Percentiles rank a stretch among this genome's conserved stretches.
These are phyloP conservation scores for Triadica sebifera DNA, from an alignment of 345 rosid genomes.

Conservation along the genomic window DNA sequence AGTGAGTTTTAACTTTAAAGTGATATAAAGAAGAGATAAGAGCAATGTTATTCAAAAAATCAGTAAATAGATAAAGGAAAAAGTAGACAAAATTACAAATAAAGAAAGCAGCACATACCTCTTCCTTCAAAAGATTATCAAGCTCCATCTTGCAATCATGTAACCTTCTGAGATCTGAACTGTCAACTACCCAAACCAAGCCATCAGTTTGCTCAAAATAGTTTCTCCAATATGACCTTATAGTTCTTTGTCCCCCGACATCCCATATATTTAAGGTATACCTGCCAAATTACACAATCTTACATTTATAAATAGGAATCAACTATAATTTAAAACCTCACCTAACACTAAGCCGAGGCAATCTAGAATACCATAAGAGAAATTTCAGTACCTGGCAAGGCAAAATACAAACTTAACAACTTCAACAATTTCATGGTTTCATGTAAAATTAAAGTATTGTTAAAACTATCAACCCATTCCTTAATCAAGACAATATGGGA, in stretches of 20 bases:
- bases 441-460: neutral
- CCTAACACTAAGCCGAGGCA: neutral
- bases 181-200: slow-evolving; percentile 93
- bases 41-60: neutral
- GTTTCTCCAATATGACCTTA: slow-evolving; percentile 94
- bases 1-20: neutral
- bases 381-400: neutral
- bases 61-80: neutral
- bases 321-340: slow-evolving; percentile 4
- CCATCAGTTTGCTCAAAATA: slow-evolving; percentile 99
- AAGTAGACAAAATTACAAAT: neutral
- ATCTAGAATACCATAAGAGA: neutral
- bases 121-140: slow-evolving; percentile 92
- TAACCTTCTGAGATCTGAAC: slow-evolving; percentile 85
- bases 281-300: slow-evolving; percentile 32
- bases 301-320: slow-evolving; percentile 3
- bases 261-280: slow-evolving; percentile 90
- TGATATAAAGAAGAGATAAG: neutral
- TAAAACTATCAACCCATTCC: neutral
- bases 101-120: slow-evolving; percentile 41
- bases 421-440: too few relatives aligned
- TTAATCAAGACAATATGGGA: neutral
- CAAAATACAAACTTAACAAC: too few relatives aligned
- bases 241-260: slow-evolving; percentile 89
- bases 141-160: slow-evolving; percentile 93